These are phyloP conservation scores for Paecilomyces niveus DNA, from an alignment of 2,329 filamentous ascomycete species.

Conservation along the genomic window DNA sequence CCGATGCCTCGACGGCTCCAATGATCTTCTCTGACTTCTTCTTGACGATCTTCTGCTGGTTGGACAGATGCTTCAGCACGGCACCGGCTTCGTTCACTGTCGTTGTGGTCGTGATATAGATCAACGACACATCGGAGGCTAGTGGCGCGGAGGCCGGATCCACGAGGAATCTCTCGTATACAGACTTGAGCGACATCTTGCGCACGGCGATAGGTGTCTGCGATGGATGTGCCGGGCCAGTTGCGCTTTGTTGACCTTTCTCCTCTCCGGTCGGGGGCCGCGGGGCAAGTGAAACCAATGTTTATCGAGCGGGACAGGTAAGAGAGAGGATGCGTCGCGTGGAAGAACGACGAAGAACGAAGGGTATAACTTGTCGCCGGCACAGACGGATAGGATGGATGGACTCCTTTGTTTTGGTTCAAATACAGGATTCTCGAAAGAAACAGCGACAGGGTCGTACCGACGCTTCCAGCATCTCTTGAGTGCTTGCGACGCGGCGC, in stretches of 20 bases:
- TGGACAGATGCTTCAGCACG: constrained; percentile 74
- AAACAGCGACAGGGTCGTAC: neutral
- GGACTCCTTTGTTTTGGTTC: neutral
- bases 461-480: neutral
- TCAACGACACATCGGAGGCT: constrained; percentile 59
- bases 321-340: neutral
- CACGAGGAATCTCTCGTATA: constrained; percentile 67
- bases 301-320: too few relatives aligned
- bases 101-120: constrained; percentile 87
- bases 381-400: neutral
- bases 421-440: neutral
- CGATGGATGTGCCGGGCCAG: constrained; percentile 4
- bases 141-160: constrained; percentile 58
- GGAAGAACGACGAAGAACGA: neutral
- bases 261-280: neutral
- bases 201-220: neutral
- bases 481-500: neutral
- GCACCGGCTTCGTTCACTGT: constrained; percentile 62
- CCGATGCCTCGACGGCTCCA: constrained; percentile 62
- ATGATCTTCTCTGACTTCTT: constrained; percentile 77
- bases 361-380: neutral
- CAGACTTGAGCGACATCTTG: constrained; percentile 36
- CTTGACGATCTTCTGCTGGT: constrained; percentile 65
- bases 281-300: neutral
- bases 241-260: neutral